Evolutionary conservation across 768 basidiomycete species (phyloP).

Genomic region (Leccinum truebloodii): DNA sequence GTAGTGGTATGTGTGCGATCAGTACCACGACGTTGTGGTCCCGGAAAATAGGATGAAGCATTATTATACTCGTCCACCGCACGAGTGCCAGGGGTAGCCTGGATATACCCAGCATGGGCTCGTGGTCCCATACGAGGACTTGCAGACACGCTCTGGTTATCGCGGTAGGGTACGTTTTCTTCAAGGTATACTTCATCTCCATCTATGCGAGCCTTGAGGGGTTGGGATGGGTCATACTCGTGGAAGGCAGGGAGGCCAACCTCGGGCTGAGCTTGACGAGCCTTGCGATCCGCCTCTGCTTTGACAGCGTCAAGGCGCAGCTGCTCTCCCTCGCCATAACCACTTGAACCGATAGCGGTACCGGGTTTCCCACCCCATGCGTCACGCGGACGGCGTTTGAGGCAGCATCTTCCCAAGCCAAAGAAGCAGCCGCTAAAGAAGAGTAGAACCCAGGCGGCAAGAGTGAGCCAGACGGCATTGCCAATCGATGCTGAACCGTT

Average conservation of each 20-base stretch:
- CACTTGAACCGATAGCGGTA: slow-evolving; percentile 26
- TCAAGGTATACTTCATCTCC: slow-evolving; percentile 59
- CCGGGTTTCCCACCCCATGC: slow-evolving; percentile 41
- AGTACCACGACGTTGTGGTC: slow-evolving; percentile 42
- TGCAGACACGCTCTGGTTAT: slow-evolving; percentile 27
- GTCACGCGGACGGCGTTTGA: slow-evolving; percentile 52
- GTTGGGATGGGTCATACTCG: slow-evolving; percentile 61
- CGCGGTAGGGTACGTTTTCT: slow-evolving; percentile 42
- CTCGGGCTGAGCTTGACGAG: slow-evolving; percentile 58
- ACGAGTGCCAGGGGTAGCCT: slow-evolving; percentile 61
- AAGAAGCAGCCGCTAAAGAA: slow-evolving; percentile 93
- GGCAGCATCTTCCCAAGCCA: slow-evolving; percentile 81
- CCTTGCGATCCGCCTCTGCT: slow-evolving; percentile 83
- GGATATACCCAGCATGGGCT: slow-evolving; percentile 59
- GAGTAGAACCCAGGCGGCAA: slow-evolving; percentile 81
- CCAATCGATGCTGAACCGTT: slow-evolving; percentile 82
- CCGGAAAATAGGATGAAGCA: slow-evolving; percentile 46
- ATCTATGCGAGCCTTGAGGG: slow-evolving; percentile 61
- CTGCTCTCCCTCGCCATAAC: slow-evolving; percentile 51
- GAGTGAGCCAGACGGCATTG: slow-evolving; percentile 88
- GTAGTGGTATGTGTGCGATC: slow-evolving; percentile 40
- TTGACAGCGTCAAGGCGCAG: slow-evolving; percentile 84
- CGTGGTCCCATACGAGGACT: slow-evolving; percentile 29
- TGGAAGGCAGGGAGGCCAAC: slow-evolving; percentile 74
- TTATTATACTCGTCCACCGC: slow-evolving; percentile 78